Percentiles rank a stretch among this genome's conserved stretches.
These are phyloP conservation scores for Gossypium trilobum DNA, from an alignment of 441 rosid species.

Conservation along the genomic window DNA sequence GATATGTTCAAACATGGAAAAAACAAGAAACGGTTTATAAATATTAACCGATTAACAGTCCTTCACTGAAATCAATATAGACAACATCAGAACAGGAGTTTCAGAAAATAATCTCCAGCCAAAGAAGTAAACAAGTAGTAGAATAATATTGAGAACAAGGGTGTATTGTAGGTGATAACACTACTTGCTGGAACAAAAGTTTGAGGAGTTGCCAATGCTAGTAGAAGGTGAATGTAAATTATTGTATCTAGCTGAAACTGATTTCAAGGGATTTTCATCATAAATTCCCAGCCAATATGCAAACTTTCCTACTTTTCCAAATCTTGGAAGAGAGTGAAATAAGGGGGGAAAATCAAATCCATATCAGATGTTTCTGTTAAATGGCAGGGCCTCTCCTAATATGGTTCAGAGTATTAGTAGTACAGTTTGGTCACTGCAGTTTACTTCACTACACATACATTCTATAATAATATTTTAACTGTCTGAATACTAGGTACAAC, in stretches of 20 bases:
- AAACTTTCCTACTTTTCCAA: neutral
- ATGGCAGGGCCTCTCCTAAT: neutral
- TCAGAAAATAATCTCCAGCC: neutral
- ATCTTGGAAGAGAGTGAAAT: neutral
- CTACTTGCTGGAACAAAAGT: slow-evolving; percentile 1
- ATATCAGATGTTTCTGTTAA: neutral
- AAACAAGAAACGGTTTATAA: neutral
- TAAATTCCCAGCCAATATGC: neutral
- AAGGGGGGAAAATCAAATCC: neutral
- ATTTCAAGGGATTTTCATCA: neutral
- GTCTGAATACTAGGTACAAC: neutral
- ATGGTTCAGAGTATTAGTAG: neutral
- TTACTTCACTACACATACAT: neutral
- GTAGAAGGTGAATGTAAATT: neutral
- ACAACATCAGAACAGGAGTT: neutral
- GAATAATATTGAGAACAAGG: neutral
- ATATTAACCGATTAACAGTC: neutral
- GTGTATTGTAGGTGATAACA: neutral
- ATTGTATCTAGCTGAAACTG: neutral
- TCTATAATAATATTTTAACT: neutral
- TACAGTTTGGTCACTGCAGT: slow-evolving; percentile 1
- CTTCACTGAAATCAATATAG: neutral
- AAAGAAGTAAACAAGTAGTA: neutral
- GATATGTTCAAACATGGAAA: neutral
- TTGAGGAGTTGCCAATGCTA: neutral